Conservation (phyloP, 2,329 filamentous ascomycete species). For the Ceratocystis colombiana region DNA sequence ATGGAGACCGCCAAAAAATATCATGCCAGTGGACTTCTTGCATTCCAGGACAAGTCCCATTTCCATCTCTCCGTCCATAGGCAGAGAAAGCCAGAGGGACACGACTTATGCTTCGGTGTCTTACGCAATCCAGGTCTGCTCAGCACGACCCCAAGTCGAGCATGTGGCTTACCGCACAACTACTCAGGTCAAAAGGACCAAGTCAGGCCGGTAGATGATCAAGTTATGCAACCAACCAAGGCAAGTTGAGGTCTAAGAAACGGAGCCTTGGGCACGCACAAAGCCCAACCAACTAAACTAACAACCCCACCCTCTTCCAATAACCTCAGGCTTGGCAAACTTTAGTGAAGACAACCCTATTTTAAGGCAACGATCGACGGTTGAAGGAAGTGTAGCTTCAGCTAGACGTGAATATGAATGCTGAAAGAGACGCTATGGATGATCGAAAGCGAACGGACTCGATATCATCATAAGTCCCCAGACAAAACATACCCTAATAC, state of each 20-base stretch:
- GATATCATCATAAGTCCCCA: too few relatives aligned
- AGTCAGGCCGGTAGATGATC: too few relatives aligned
- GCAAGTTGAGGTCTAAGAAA: neutral
- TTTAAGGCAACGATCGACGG: conserved; percentile 10
- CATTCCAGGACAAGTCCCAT: conserved; percentile 21
- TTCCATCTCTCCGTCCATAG: neutral
- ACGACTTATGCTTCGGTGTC: neutral
- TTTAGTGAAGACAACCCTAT: neutral
- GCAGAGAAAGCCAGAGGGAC: neutral
- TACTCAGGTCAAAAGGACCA: too few relatives aligned
- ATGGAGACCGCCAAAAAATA: neutral
- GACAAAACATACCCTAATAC: neutral
- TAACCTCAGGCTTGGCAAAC: neutral
- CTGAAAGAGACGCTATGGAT: neutral
- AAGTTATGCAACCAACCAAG: neutral
- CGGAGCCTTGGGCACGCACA: neutral
- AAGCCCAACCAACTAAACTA: neutral
- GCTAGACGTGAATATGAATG: neutral
- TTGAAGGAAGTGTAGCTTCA: conserved; percentile 13
- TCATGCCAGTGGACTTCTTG: neutral
- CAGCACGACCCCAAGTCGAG: too few relatives aligned
- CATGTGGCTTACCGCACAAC: too few relatives aligned
- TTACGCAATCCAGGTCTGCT: too few relatives aligned
- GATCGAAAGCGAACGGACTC: too few relatives aligned
- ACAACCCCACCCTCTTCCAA: neutral